phyloP scores from a whole-genome alignment of 2,329 filamentous ascomycete genomes.

The Harringtonia aguacate region DNA sequence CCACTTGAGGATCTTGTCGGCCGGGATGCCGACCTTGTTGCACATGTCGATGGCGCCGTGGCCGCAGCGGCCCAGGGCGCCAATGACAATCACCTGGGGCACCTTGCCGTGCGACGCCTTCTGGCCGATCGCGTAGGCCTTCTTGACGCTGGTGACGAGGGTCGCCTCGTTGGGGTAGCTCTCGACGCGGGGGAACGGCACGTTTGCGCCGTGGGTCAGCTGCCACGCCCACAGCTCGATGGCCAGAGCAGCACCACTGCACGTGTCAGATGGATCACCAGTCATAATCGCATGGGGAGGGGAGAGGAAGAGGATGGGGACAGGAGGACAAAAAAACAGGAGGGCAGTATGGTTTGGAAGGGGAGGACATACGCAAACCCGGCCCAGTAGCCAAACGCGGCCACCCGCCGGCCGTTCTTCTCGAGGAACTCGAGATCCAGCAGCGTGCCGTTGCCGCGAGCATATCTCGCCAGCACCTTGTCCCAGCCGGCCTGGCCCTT shows the following conservation, averaged over 20 bases:
- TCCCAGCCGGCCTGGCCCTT: slow-evolving; percentile 74
- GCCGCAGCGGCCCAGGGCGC: slow-evolving; percentile 74
- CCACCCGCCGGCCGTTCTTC: slow-evolving; percentile 53
- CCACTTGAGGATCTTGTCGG: slow-evolving; percentile 54
- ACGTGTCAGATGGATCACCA: not conserved
- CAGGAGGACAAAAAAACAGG: too few relatives aligned
- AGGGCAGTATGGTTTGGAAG: too few relatives aligned
- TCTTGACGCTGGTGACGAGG: slow-evolving; percentile 65
- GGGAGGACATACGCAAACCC: slow-evolving; percentile 58
- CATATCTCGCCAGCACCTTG: slow-evolving; percentile 67
- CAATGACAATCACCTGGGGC: slow-evolving; percentile 74
- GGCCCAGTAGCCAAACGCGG: slow-evolving; percentile 63
- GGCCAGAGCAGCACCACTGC: slow-evolving; percentile 53
- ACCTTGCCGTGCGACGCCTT: slow-evolving; percentile 47
- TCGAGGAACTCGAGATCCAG: slow-evolving; percentile 84
- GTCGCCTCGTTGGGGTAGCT: slow-evolving; percentile 65
- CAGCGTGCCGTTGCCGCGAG: slow-evolving; percentile 63
- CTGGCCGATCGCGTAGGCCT: slow-evolving; percentile 54
- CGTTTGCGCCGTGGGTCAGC: slow-evolving; percentile 43
- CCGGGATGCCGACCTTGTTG: slow-evolving; percentile 59
- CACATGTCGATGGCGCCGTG: slow-evolving; percentile 75
- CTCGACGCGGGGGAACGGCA: slow-evolving; percentile 54
- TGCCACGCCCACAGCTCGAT: slow-evolving; percentile 79
- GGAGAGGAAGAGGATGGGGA: too few relatives aligned
- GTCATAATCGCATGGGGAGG: too few relatives aligned